Percentiles rank a stretch among this genome's conserved stretches.
Evolutionary conservation across 2,329 filamentous ascomycete species (phyloP).

Genomic region (Metarhizium rileyi): DNA sequence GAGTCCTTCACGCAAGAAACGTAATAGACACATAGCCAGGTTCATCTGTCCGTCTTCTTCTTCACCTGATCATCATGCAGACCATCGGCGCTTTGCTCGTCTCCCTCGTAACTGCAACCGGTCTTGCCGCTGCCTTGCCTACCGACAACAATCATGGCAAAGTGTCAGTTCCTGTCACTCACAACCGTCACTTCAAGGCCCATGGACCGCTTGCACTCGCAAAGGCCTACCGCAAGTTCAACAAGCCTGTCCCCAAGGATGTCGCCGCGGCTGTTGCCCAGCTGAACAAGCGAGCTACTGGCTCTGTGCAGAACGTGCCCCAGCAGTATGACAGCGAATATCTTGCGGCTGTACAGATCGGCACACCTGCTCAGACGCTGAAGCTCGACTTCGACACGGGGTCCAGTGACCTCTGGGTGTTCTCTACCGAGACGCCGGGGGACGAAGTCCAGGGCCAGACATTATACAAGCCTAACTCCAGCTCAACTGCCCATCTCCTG

Average conservation of each 20-base stretch:
- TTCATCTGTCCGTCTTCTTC: background rate
- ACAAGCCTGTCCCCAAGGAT: conserved; percentile 7
- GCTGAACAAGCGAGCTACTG: background rate
- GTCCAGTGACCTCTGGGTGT: conserved; percentile 22
- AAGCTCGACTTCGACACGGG: conserved; percentile 14
- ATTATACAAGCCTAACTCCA: conserved; percentile 28
- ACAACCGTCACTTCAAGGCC: conserved; percentile 7
- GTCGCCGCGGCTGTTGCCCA: conserved; percentile 1
- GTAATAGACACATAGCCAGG: background rate
- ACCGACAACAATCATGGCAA: background rate
- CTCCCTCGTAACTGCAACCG: background rate
- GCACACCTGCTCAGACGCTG: conserved; percentile 12
- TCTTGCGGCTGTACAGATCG: conserved; percentile 11
- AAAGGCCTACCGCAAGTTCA: conserved; percentile 11
- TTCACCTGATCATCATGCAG: background rate
- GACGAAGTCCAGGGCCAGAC: conserved; percentile 28
- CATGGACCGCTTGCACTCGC: conserved; percentile 10
- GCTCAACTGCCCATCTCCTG: conserved; percentile 27
- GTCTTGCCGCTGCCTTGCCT: background rate
- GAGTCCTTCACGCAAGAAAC: background rate
- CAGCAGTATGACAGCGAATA: conserved; percentile 10
- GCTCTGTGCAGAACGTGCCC: conserved; percentile 9
- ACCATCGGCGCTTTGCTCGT: background rate
- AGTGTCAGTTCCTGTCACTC: conserved; percentile 4
- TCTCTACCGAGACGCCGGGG: conserved; percentile 32